A percentile compares a stretch with the other conserved stretches of the same genome.
Conservation (phyloP, 2,329 filamentous ascomycete genomes). For the Fusarium incarnatum region DNA sequence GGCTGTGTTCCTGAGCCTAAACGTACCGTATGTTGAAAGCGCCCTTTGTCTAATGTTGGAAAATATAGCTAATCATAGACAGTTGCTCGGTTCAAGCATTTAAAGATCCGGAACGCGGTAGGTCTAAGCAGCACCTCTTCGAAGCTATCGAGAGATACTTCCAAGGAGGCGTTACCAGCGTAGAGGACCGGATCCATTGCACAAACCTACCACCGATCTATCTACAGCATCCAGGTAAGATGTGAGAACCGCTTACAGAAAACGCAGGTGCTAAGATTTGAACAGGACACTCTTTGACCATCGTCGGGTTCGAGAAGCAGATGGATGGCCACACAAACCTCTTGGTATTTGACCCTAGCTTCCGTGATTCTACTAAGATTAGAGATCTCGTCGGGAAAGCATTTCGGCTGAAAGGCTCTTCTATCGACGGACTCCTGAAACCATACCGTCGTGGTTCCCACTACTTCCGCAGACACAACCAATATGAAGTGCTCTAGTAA, state of each 20-base stretch:
- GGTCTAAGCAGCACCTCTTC: slow-evolving; percentile 67
- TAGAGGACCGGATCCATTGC: slow-evolving; percentile 68
- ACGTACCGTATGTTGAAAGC: slow-evolving; percentile 67
- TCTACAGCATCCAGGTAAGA: slow-evolving; percentile 80
- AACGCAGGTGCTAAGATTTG: slow-evolving; percentile 1
- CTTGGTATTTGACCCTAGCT: slow-evolving; percentile 90
- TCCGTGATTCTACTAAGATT: slow-evolving; percentile 74
- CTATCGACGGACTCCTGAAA: slow-evolving; percentile 64
- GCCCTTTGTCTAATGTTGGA: not conserved
- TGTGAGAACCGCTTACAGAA: not conserved
- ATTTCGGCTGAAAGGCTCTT: slow-evolving; percentile 57
- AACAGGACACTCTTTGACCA: slow-evolving; percentile 86
- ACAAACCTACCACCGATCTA: slow-evolving; percentile 87
- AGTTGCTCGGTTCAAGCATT: slow-evolving; percentile 74
- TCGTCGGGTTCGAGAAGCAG: slow-evolving; percentile 83
- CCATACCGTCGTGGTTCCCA: slow-evolving; percentile 77
- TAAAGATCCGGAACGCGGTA: slow-evolving; percentile 59
- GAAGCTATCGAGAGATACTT: slow-evolving; percentile 81
- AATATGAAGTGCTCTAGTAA: slow-evolving; percentile 84
- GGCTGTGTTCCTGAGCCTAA: slow-evolving; percentile 77
- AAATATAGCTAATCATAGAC: not conserved
- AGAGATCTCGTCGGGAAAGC: slow-evolving; percentile 65
- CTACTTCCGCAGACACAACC: slow-evolving; percentile 76
- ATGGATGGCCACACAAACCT: slow-evolving; percentile 74
- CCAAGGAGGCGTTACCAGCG: slow-evolving; percentile 57